Conservation (phyloP, 768 basidiomycete species). For the Hygrophorus pudorinus region DNA sequence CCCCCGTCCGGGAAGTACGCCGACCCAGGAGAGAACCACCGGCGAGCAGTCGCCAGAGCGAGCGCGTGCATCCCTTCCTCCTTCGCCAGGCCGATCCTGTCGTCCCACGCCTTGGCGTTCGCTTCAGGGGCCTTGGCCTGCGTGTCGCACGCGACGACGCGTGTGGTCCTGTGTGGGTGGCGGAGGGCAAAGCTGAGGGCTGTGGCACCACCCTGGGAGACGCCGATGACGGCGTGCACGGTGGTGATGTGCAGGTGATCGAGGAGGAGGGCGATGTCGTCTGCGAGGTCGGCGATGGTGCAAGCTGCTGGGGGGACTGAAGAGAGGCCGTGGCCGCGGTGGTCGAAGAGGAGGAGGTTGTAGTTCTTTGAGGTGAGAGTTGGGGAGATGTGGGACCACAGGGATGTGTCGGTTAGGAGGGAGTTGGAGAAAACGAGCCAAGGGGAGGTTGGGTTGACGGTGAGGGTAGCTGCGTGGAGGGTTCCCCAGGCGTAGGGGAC, state of each 20-base stretch:
- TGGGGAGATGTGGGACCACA: conserved; percentile 39
- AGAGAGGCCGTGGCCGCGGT: conserved; percentile 43
- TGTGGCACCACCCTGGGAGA: conserved; percentile 43
- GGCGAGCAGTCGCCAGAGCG: conserved; percentile 29
- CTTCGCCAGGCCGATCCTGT: conserved; percentile 28
- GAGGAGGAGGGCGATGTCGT: conserved; percentile 33
- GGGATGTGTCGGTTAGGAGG: conserved; percentile 34
- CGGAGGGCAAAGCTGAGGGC: conserved; percentile 36
- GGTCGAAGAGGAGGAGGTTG: conserved; percentile 42
- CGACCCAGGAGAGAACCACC: conserved; percentile 40
- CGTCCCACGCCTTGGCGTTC: conserved; percentile 40
- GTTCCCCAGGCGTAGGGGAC: conserved; percentile 25
- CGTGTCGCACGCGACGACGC: conserved; percentile 41
- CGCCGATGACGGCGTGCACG: conserved; percentile 38
- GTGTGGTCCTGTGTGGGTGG: conserved; percentile 24
- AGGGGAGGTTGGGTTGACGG: conserved; percentile 27
- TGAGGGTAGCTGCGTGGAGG: conserved; percentile 34
- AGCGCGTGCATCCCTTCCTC: conserved; percentile 31
- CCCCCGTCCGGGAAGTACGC: conserved; percentile 14
- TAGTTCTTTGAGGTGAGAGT: conserved; percentile 17
- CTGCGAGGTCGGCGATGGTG: conserved; percentile 35
- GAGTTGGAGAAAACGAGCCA: conserved; percentile 46
- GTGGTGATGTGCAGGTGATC: conserved; percentile 22
- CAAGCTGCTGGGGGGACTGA: conserved; percentile 19
- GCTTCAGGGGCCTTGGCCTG: conserved; percentile 32